Base-by-base conservation (phyloP, 306 rosid genomes). In the Carpinus fangiana region DNA sequence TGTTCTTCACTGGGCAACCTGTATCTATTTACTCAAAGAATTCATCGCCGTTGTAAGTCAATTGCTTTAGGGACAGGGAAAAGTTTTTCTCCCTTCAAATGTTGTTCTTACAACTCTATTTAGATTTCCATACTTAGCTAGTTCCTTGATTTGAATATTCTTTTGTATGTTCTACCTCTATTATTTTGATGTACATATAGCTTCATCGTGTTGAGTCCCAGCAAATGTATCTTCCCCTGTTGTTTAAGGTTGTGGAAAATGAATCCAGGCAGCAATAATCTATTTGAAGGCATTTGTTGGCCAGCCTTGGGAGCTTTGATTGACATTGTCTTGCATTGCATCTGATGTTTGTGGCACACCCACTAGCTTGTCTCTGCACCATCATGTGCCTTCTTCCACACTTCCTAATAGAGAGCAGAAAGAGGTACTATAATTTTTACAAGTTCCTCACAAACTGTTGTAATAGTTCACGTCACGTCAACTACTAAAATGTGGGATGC, bases 1-100 rank as follows among this genome's bases (percentile, higher is more conserved):
- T 78, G 67, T 82, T 73, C 73, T 75, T 74, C 72, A 67, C 71
- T 65, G 76, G 70, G 36, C 81, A 80, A 73, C 84, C 67, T 88
- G 87, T 85, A 78, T 57, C 71, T 84, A 87, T 61, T 75, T 69
- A 31, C 20, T 9, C 76, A 66, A 71, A 68, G 50, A 68, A 82
- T 84, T 80, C 48, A 47, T 80, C 36, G 53, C 55, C 75, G 41
- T 48, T 75, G 79, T 66, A 62, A 21, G 81, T 83, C 78, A 12
- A 12, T 76, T 78, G 78, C 20, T 47, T 13, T 70, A 53, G 74
- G 70, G 78, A 26, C 21, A 38, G 79, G 61, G 67, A 73, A 12
- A 23, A 76, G 21, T 65, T 72, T 48, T 16, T 12, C 20, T 21
- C 18, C 43, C 76, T 54, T 50, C 60, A 21, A 79, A 48, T 71